phyloP scores from a whole-genome alignment of 2,329 filamentous ascomycete genomes.

The Fusarium gaditjirri region DNA sequence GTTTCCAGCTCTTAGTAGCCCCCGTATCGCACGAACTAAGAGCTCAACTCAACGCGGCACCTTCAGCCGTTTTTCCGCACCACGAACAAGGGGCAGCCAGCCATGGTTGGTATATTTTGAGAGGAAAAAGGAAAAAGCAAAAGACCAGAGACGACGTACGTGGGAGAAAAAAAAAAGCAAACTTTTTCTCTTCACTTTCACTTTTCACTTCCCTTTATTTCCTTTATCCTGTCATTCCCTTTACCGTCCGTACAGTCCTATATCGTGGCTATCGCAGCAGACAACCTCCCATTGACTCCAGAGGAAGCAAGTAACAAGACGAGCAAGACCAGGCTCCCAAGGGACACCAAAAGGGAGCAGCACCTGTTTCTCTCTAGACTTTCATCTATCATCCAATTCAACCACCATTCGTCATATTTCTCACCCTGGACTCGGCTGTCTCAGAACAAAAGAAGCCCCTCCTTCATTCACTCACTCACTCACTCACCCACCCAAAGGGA shows the following conservation, averaged over 20 bases:
- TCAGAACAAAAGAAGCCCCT: slow-evolving; percentile 27
- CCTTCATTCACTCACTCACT: slow-evolving; percentile 4
- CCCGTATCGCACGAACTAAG: slow-evolving; percentile 4
- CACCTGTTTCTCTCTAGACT: slow-evolving; percentile 33
- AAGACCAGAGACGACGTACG: slow-evolving; percentile 5
- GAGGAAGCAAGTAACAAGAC: slow-evolving; percentile 2
- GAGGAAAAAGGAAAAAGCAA: not conserved
- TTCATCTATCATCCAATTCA: slow-evolving; percentile 9
- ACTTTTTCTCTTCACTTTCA: slow-evolving; percentile 5
- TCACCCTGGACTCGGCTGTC: slow-evolving; percentile 27
- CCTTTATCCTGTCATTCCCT: slow-evolving; percentile 14
- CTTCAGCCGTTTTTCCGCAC: slow-evolving; percentile 33
- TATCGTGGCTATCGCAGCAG: not conserved
- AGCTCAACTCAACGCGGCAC: slow-evolving; percentile 36
- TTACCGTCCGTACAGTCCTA: not conserved
- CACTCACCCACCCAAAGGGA: slow-evolving; percentile 5
- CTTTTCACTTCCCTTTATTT: slow-evolving; percentile 16
- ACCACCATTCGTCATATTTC: slow-evolving; percentile 24
- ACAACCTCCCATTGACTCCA: not conserved
- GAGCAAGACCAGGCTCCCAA: not conserved
- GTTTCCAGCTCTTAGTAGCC: slow-evolving; percentile 10
- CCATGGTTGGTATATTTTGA: slow-evolving; percentile 9
- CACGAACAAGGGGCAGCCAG: slow-evolving; percentile 15
- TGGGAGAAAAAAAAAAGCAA: slow-evolving; percentile 5
- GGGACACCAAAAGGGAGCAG: slow-evolving; percentile 12